Evolutionary conservation across 2,329 filamentous ascomycete genomes (phyloP).

Genomic region (Pseudogymnoascus sp.): DNA sequence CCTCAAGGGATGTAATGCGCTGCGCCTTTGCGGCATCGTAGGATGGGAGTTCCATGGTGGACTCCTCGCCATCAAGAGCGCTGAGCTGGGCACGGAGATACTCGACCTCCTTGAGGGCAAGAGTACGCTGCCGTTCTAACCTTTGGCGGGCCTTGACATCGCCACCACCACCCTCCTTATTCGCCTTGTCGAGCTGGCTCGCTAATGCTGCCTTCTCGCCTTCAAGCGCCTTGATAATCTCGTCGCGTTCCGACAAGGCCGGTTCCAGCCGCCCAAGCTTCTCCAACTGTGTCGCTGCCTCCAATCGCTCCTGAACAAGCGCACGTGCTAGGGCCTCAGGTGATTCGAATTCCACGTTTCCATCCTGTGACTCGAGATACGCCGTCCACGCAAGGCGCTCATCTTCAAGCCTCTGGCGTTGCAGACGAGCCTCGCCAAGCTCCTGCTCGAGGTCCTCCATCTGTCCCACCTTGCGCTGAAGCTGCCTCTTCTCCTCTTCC

Average conservation of each 20-base stretch:
- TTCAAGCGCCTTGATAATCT: conserved; percentile 63
- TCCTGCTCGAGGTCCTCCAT: conserved; percentile 69
- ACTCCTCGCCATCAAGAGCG: conserved; percentile 79
- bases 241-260: conserved; percentile 68
- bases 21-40: conserved; percentile 67
- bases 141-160: conserved; percentile 58
- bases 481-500: conserved; percentile 83
- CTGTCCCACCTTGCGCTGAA: conserved; percentile 69
- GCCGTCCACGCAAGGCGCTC: conserved; percentile 81
- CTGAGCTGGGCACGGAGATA: conserved; percentile 89
- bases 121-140: conserved; percentile 73
- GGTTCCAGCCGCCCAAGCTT: conserved; percentile 70
- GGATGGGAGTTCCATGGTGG: conserved; percentile 71
- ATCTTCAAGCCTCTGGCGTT: conserved; percentile 80
- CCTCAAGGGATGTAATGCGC: conserved; percentile 73
- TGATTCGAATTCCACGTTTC: conserved; percentile 69
- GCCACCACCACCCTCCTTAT: conserved; percentile 38
- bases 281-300: conserved; percentile 71
- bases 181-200: conserved; percentile 63
- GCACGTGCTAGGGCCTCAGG: conserved; percentile 82
- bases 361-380: conserved; percentile 66
- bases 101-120: conserved; percentile 88
- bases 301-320: conserved; percentile 72
- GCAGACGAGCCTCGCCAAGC: conserved; percentile 69
- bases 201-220: conserved; percentile 57